Evolutionary conservation across 192 early-diverging fungal genomes (phyloP).

Genomic region (Rhizophlyctis rosea): DNA sequence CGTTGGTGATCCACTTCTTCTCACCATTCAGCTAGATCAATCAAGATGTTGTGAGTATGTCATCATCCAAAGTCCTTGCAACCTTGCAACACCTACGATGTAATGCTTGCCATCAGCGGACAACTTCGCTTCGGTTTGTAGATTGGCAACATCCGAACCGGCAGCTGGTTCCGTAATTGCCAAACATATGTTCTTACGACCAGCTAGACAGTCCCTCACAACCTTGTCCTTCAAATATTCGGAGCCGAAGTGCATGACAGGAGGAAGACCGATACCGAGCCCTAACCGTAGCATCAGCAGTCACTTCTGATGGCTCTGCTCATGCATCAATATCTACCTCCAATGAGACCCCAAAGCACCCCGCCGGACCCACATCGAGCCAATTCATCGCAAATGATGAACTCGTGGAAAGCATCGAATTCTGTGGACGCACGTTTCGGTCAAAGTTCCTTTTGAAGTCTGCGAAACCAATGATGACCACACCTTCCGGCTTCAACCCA

Average conservation of each 20-base stretch:
- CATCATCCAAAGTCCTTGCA: background rate
- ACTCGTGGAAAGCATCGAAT: slow-evolving; percentile 67
- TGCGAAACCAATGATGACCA: slow-evolving; percentile 16
- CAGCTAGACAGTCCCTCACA: slow-evolving; percentile 61
- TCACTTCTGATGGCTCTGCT: background rate
- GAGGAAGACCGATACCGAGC: slow-evolving; percentile 66
- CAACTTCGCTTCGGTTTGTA: slow-evolving; percentile 63
- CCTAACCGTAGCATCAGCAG: background rate
- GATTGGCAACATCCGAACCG: slow-evolving; percentile 72
- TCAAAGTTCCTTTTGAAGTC: background rate
- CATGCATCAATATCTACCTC: slow-evolving; percentile 41
- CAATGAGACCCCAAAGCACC: slow-evolving; percentile 73
- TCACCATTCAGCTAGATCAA: slow-evolving; percentile 61
- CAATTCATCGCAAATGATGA: slow-evolving; percentile 77
- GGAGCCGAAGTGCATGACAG: slow-evolving; percentile 67
- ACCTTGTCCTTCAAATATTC: slow-evolving; percentile 67
- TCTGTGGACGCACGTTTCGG: slow-evolving; percentile 27
- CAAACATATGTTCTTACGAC: slow-evolving; percentile 76
- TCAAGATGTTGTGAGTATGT: background rate
- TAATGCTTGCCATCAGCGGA: slow-evolving; percentile 66
- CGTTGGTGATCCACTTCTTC: slow-evolving; percentile 71
- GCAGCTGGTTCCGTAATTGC: slow-evolving; percentile 75
- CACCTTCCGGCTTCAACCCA: slow-evolving; percentile 35
- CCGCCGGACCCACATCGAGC: slow-evolving; percentile 79
- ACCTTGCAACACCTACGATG: slow-evolving; percentile 37